Evolutionary conservation across 2,329 filamentous ascomycete genomes (phyloP).

Genomic region (Pseudovirgaria hyperparasitica): DNA sequence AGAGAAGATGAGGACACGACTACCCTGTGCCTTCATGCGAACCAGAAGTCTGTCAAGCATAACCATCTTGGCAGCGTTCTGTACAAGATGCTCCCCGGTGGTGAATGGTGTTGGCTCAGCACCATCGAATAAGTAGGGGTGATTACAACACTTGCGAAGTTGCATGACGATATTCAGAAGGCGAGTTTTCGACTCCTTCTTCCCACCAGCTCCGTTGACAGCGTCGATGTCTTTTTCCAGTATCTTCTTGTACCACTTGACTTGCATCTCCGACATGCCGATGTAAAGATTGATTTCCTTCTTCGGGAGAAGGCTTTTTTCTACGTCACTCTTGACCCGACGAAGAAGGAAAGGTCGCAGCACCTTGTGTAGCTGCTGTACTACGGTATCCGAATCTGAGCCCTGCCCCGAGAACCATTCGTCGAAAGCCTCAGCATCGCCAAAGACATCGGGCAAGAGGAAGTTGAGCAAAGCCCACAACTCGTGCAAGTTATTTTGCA

Average conservation of each 20-base stretch:
- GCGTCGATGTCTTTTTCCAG: conserved; percentile 98
- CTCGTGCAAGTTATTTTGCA: conserved; percentile 97
- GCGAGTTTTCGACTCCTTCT: conserved; percentile 93
- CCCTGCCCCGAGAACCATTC: conserved; percentile 93
- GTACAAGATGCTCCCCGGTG: conserved; percentile 88
- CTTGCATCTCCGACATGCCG: conserved; percentile 98
- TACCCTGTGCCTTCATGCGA: conserved; percentile 74
- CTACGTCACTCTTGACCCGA: conserved; percentile 92
- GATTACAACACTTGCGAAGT: conserved; percentile 95
- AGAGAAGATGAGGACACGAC: conserved; percentile 95
- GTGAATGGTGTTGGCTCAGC: conserved; percentile 96
- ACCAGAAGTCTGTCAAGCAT: conserved; percentile 85
- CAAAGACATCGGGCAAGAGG: conserved; percentile 93
- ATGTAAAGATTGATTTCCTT: conserved; percentile 96
- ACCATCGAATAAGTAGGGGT: conserved; percentile 95
- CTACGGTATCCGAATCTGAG: conserved; percentile 85
- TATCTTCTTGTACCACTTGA: conserved; percentile 99
- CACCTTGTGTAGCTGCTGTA: conserved; percentile 89
- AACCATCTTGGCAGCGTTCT: conserved; percentile 94
- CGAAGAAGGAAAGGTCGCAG: conserved; percentile 86
- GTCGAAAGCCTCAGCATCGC: conserved; percentile 91
- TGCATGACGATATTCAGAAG: conserved; percentile 99
- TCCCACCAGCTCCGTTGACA: conserved; percentile 90
- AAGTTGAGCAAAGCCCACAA: conserved; percentile 97
- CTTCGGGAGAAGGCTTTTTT: conserved; percentile 94